phyloP scores from a whole-genome alignment of 2,329 filamentous ascomycete genomes.

The Grosmannia clavigera region DNA sequence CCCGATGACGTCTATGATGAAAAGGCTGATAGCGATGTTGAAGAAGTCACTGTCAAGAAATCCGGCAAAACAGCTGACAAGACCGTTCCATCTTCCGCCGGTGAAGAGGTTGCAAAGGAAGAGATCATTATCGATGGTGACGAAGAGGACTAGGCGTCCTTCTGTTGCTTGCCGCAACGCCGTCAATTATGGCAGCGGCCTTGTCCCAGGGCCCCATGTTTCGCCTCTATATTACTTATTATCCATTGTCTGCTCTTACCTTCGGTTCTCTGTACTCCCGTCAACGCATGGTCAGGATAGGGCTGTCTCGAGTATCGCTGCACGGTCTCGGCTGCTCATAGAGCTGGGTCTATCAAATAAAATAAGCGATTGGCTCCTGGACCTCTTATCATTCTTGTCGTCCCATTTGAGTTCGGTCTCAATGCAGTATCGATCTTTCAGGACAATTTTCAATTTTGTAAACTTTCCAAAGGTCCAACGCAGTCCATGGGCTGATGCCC shows the following conservation, averaged over 20 bases:
- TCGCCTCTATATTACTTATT: neutral
- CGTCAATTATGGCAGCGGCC: neutral
- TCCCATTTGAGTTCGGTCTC: neutral
- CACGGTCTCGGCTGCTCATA: neutral
- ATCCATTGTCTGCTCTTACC: neutral
- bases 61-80: constrained; percentile 9
- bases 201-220: neutral
- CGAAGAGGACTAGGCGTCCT: constrained; percentile 8
- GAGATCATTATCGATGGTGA: constrained; percentile 9
- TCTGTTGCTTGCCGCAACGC: neutral
- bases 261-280: too few relatives aligned
- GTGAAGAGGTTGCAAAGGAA: constrained; percentile 4
- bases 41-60: constrained; percentile 4
- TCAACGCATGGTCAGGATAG: too few relatives aligned
- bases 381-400: neutral
- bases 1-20: constrained; percentile 18
- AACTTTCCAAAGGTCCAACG: neutral
- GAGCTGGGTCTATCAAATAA: neutral
- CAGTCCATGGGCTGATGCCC: neutral
- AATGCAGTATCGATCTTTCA: neutral
- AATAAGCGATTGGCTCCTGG: neutral
- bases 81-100: constrained; percentile 5
- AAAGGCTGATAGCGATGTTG: constrained; percentile 5
- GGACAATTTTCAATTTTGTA: neutral
- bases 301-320: too few relatives aligned